phyloP scores from a whole-genome alignment of 106 monocot species.

The Dendrobium chrysotoxum region DNA sequence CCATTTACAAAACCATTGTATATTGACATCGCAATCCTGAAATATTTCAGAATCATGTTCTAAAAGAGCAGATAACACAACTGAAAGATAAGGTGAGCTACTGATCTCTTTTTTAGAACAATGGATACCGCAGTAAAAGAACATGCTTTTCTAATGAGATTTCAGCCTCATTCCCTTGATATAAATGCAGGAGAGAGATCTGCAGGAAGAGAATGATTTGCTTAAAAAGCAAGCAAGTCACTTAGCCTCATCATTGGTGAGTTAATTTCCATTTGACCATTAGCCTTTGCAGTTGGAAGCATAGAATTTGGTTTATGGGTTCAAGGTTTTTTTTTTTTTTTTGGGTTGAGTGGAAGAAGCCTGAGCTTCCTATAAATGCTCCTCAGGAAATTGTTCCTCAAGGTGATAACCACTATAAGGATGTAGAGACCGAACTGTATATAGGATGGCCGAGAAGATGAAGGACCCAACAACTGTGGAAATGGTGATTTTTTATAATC shows the following conservation, averaged over 20 bases:
- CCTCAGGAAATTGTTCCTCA: background rate
- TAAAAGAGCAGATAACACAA: background rate
- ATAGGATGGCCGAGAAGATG: background rate
- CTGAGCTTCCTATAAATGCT: background rate
- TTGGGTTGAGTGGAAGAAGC: background rate
- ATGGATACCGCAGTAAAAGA: background rate
- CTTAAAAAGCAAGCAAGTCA: background rate
- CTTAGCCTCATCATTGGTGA: background rate
- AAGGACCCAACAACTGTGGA: background rate
- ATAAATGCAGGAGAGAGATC: constrained; percentile 3
- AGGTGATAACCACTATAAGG: background rate
- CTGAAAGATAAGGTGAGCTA: background rate
- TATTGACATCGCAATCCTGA: background rate
- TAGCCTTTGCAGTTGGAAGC: background rate
- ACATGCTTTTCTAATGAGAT: background rate
- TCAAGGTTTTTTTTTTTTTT: background rate
- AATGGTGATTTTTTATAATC: background rate
- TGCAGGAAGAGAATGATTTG: background rate
- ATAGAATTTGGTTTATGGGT: too few relatives aligned
- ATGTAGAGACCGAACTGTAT: constrained; percentile 3
- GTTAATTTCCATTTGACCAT: background rate
- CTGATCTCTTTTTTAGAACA: background rate
- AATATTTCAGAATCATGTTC: constrained; percentile 2
- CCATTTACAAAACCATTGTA: background rate
- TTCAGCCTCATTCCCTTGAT: background rate